Evolutionary conservation across 1,139 yeast genomes (phyloP), one percentile per base, ranked within the genome.

Genomic region (Debaryomyces psychrophilus): DNA sequence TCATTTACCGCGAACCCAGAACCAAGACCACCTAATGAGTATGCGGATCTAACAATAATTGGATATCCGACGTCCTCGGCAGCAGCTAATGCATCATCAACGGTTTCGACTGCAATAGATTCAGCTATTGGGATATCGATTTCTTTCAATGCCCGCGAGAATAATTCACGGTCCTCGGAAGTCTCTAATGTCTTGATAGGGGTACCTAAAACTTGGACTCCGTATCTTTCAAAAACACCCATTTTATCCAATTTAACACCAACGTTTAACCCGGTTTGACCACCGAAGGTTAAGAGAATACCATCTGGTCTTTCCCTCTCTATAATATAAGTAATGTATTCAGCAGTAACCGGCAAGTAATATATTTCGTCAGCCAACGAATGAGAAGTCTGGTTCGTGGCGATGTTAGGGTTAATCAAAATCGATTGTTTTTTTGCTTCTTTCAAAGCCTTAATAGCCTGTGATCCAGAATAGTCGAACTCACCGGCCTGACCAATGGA

Each of bases 401-500:
- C 99, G 59, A 93, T 93, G 65, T 93, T 93, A 51, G 99, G 99
- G 68, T 93, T 93, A 64, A 93, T 90, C 61, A 93, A 79, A 56
- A 93, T 87, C 18, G 96, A 84, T 62, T 82, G 68, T 63, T 89
- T 92, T 62, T 87, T 81, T 46, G 95, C 96, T 71, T 93, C 98
- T 65, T 82, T 88, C 60, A 93, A 76, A 8, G 99, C 99, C 69
- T 92, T 92, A 65, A 92, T 92, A 44, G 98, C 98, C 71, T 92
- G 98, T 17, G 97, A 90, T 49, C 98, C 98, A 34, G 97, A 89
- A 71, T 93, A 93, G 68, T 93, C 99, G 59, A 93, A 93, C 70
- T 93, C 99, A 60, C 99, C 99, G 40, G 99, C 99, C 71, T 93
- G 99, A 48, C 99, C 99, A 64, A 93, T 93, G 45, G 97, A 88